Conservation (phyloP, 352 stramenopile species). For the Phytophthora parvispora region DNA sequence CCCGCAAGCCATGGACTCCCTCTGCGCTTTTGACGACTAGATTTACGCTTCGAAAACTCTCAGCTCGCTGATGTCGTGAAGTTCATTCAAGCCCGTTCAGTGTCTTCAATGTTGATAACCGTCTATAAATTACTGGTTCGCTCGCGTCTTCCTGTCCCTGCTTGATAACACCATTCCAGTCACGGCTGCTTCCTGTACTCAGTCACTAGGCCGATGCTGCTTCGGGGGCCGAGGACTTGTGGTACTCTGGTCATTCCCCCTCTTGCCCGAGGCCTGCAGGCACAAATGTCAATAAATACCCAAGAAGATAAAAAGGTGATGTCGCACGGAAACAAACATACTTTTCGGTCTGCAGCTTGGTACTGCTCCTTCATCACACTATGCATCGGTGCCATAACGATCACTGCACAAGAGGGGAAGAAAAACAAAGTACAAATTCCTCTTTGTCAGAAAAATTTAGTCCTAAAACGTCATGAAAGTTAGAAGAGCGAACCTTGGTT, state of each 20-base stretch:
- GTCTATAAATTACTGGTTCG: slow-evolving; percentile 43
- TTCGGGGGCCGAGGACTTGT: slow-evolving; percentile 42
- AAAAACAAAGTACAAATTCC: slow-evolving; percentile 5
- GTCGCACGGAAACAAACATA: slow-evolving; percentile 12
- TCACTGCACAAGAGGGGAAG: slow-evolving; percentile 45
- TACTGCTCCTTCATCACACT: slow-evolving; percentile 56
- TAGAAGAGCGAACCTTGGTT: slow-evolving; percentile 55
- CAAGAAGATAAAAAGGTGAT: background rate
- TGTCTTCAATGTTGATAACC: slow-evolving; percentile 26
- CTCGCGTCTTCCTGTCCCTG: slow-evolving; percentile 21
- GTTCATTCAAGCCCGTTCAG: background rate
- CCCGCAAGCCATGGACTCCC: slow-evolving; percentile 49
- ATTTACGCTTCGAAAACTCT: too few relatives aligned
- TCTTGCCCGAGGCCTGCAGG: slow-evolving; percentile 50
- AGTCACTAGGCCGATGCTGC: slow-evolving; percentile 28
- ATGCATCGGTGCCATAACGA: slow-evolving; percentile 54
- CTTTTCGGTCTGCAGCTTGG: slow-evolving; percentile 70
- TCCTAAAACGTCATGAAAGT: background rate
- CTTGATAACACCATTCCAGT: slow-evolving; percentile 10
- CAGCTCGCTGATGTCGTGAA: too few relatives aligned
- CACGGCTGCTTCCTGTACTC: slow-evolving; percentile 1
- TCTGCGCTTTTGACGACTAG: slow-evolving; percentile 51
- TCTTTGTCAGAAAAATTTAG: background rate
- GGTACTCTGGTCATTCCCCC: slow-evolving; percentile 28
- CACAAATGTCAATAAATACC: slow-evolving; percentile 5